phyloP scores from a whole-genome alignment of 257 asterid genomes.

The Rubia yunnanensis region DNA sequence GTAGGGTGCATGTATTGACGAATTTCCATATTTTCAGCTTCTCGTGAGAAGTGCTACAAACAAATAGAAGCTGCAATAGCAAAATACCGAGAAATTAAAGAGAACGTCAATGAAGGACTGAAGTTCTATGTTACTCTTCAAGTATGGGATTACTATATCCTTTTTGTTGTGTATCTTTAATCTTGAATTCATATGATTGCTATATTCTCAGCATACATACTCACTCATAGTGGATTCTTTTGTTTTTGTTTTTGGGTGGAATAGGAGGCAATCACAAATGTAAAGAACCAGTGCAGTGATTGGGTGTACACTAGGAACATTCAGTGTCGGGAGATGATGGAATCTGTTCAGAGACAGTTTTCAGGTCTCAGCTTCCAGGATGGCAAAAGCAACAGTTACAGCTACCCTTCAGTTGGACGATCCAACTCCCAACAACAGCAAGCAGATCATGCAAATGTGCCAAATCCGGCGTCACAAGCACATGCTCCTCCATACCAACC shows the following conservation, averaged over 20 bases:
- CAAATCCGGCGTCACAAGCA: constrained; percentile 31
- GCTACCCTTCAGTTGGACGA: constrained; percentile 49
- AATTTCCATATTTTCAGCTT: constrained; percentile 49
- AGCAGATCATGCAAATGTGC: constrained; percentile 27
- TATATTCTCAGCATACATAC: not conserved
- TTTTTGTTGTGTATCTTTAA: not conserved
- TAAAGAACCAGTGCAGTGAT: constrained; percentile 93
- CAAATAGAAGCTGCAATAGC: constrained; percentile 97
- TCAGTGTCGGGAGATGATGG: constrained; percentile 95
- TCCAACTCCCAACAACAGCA: constrained; percentile 49
- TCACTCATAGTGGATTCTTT: not conserved
- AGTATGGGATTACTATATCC: constrained; percentile 29
- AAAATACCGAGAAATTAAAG: constrained; percentile 78
- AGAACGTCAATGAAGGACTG: constrained; percentile 90
- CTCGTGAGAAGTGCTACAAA: constrained; percentile 76
- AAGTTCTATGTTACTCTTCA: constrained; percentile 93
- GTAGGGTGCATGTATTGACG: not conserved
- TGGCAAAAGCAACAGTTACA: constrained; percentile 40
- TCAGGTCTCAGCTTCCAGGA: constrained; percentile 85
- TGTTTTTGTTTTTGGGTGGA: constrained; percentile 1
- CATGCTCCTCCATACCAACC: constrained; percentile 56
- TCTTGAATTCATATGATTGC: not conserved
- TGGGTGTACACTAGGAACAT: constrained; percentile 83
- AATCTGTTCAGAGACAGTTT: constrained; percentile 75
- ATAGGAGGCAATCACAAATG: constrained; percentile 84